Percentiles rank a stretch among this genome's conserved stretches.
Conservation (phyloP, 441 rosid genomes). For the Jatropha podagrica region DNA sequence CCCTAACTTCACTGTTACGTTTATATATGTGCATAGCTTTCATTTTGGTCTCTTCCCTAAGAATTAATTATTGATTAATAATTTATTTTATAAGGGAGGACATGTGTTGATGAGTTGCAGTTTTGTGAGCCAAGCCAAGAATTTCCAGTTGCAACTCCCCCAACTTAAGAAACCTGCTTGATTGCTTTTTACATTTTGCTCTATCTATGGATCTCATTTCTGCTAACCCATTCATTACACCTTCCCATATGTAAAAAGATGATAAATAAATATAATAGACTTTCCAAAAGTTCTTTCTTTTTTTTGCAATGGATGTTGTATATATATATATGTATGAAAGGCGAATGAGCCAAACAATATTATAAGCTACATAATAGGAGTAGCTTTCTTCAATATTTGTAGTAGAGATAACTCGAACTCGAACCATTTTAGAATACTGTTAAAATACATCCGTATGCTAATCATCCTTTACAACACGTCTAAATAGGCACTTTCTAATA, state of each 20-base stretch:
- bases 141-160: background rate
- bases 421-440: too few relatives aligned
- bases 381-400: too few relatives aligned
- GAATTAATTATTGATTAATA: background rate
- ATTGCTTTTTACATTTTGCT: background rate
- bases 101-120: slow-evolving; percentile 1
- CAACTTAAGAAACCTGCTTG: slow-evolving; percentile 1
- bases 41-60: slow-evolving; percentile 2
- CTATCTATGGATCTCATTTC: background rate
- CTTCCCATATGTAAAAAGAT: background rate
- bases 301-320: too few relatives aligned
- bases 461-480: too few relatives aligned
- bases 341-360: too few relatives aligned
- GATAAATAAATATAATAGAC: too few relatives aligned
- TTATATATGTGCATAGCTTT: background rate
- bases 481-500: too few relatives aligned
- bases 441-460: too few relatives aligned
- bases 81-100: background rate
- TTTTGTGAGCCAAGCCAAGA: background rate
- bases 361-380: too few relatives aligned
- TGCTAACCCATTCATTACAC: background rate
- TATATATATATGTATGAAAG: too few relatives aligned
- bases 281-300: too few relatives aligned
- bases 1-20: background rate
- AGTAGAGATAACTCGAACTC: too few relatives aligned